Base-by-base conservation (phyloP, 2,329 filamentous ascomycete genomes). In the Apiospora kogelbergensis region DNA sequence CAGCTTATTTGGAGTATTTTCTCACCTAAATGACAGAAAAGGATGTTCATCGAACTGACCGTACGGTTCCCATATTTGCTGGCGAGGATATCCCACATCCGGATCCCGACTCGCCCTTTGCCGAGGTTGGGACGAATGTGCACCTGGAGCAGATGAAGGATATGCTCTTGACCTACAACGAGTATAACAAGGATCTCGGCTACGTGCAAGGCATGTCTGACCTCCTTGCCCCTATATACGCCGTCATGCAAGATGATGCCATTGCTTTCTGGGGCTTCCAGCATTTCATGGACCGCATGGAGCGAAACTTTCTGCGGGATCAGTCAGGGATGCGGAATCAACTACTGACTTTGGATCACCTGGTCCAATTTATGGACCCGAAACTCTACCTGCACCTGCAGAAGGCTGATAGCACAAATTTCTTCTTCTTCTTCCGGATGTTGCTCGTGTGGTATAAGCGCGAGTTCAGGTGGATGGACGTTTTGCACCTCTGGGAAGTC, bases 391-490 rank as follows among this genome's bases (percentile, higher is more conserved):
- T 93, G 1, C 96, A 99, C 75, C 88, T 99, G 0, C 90, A 97
- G 79, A 90, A 88, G 20, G 93, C 95, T 24, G 97, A 99, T 76
- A 97, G 93, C 76, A 99, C 96, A 30, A 99, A 99, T 80, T 99
- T 99, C 81, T 99, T 99, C 82, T 99, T 99, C 84, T 98, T 99
- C 85, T 99, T 98, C 88, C 93, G 96, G 70, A 98, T 98, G 96
- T 86, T 99, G 42, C 86, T 99, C 1, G 96, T 99, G 11, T 99
- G 96, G 96, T 99, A 96, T 81, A 99, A 99, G 84, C 91, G 96
- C 64, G 96, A 99, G 80, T 99, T 99, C 75, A 88, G 90, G 73
- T 99, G 95, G 93, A 80, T 87, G 64, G 94, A 98, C 76, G 89
- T 97, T 13, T 83, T 98, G 42, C 88, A 93, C 22, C 83, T 99